Conservation (phyloP, 495 filamentous ascomycete species). For the Neurospora cerealis region DNA sequence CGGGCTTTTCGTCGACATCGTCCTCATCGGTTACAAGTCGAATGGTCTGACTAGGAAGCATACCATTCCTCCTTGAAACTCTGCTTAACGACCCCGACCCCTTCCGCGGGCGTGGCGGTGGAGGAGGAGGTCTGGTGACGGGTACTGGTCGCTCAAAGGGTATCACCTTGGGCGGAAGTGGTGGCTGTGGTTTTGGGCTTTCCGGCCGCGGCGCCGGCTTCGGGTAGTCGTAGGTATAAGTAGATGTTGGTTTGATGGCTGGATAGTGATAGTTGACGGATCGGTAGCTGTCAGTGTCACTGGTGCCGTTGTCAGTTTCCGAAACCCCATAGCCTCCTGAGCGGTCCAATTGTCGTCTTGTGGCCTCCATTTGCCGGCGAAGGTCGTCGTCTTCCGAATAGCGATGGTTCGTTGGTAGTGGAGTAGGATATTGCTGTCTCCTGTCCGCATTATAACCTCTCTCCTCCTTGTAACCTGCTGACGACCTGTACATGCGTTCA, state of each 20-base stretch:
- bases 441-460: conserved; percentile 32
- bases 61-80: not conserved
- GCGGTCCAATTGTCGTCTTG: conserved; percentile 32
- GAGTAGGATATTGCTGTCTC: not conserved
- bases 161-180: conserved; percentile 36
- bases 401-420: not conserved
- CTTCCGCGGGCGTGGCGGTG: conserved; percentile 19
- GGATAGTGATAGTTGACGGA: conserved; percentile 37
- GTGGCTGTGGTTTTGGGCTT: conserved; percentile 21
- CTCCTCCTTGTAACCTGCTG: conserved; percentile 53
- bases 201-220: conserved; percentile 5
- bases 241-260: conserved; percentile 33
- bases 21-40: not conserved
- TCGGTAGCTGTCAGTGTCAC: not conserved
- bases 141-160: conserved; percentile 1
- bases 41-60: not conserved
- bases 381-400: conserved; percentile 36
- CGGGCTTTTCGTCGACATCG: not conserved
- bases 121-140: not conserved
- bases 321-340: conserved; percentile 5
- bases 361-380: conserved; percentile 38
- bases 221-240: conserved; percentile 30
- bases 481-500: conserved; percentile 42
- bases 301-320: conserved; percentile 1
- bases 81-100: not conserved